These are phyloP conservation scores for Dictyostelium purpureum DNA, from an alignment of 78 protist genomes.

Conservation along the genomic window DNA sequence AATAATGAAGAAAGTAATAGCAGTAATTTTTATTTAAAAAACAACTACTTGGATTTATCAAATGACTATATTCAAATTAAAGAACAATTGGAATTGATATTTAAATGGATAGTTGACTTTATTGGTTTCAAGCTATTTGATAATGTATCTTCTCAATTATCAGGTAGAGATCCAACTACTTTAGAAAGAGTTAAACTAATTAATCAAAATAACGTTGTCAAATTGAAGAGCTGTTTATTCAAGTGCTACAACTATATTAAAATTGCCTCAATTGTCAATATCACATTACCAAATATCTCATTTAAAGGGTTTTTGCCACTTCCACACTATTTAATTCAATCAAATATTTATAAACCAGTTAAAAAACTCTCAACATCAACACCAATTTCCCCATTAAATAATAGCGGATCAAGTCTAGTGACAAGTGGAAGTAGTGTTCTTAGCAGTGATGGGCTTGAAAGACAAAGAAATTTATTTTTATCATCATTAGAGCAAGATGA, in stretches of 20 bases:
- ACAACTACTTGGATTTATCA: constrained; percentile 13
- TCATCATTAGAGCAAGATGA: constrained; percentile 7
- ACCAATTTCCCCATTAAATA: not conserved
- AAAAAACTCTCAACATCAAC: not conserved
- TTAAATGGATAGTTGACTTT: constrained; percentile 2
- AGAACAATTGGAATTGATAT: not conserved
- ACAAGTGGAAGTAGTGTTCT: not conserved
- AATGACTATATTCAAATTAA: not conserved
- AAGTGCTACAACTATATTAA: constrained; percentile 26
- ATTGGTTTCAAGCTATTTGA: not conserved
- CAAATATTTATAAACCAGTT: constrained; percentile 6
- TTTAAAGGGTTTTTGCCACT: constrained; percentile 59
- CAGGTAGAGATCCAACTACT: not conserved
- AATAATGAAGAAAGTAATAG: not conserved
- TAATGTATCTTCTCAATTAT: not conserved
- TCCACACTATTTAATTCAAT: constrained; percentile 46
- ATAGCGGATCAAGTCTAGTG: too few relatives aligned
- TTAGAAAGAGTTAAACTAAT: not conserved
- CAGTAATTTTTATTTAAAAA: not conserved
- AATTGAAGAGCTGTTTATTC: not conserved
- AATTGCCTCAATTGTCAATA: constrained; percentile 37
- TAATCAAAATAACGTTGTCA: not conserved
- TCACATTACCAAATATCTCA: not conserved
- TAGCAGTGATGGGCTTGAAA: not conserved
- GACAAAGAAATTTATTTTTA: not conserved